Evolutionary conservation across 257 asterid species (phyloP), one percentile per base, ranked within the genome.

Genomic region (Solanum ahanhuiri): DNA sequence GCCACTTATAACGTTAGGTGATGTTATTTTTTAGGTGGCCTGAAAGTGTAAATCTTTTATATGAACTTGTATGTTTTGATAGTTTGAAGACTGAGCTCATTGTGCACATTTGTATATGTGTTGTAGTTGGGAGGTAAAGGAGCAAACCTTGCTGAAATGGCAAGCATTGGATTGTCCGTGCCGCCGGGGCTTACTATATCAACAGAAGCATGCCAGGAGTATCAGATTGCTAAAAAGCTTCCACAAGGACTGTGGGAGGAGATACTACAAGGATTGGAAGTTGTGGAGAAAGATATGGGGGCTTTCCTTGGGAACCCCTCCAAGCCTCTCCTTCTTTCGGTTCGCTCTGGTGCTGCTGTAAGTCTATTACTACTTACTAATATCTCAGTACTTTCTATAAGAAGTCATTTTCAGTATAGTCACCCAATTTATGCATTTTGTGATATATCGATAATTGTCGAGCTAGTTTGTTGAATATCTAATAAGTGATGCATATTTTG

Each of bases 141-240:
- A 7, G 99, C 99, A n/a, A 96, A 96, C 85, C 98, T 96, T 20
- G 99, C 99, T 64, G 99, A 96, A 91, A 96, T 96, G 99, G 98
- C 99, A 69, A 93, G 97, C 89, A 96, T 96, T 67, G 98, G 98
- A 25, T 89, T 96, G 48, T 96, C 99, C 0, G 99, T 96, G 83
- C 99, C 99, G 6, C 98, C 99, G 0, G 99, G 99, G 25, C 93
- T 96, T 81, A 96, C 99, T 71, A 94, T 96, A 87, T 96, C 99
- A 5, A 95, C 99, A 7, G 99, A 95, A 88, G 98, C 99, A 10
- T 96, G 99, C 77, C 98, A 93, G 82, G 98, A 95, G 87, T 96
- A 93, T 91, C 98, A 96, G 87, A 87, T 87, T 33, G 98, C 95
- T 28, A 92, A 94, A 91, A 93, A 89, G 70, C 88, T 95, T 70